Evolutionary conservation across 495 filamentous ascomycete species (phyloP), one percentile per base, ranked within the genome.

Genomic region (Annulohypoxylon maeteangense): DNA sequence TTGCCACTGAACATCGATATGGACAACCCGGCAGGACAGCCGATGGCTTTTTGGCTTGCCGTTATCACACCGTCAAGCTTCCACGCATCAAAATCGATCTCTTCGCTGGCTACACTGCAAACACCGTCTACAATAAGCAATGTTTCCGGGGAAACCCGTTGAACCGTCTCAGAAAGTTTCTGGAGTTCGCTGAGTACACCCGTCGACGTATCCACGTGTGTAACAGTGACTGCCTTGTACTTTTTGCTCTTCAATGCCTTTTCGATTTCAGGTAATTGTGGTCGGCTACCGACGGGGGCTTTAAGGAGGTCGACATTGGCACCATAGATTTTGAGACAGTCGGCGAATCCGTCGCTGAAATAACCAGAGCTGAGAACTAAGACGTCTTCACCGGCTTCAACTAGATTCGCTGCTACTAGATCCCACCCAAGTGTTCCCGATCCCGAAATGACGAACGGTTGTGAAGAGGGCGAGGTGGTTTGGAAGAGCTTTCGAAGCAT

Each of bases 351-450:
- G 79, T 99, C 94, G 70, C 91, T 93, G 79, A 99, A 99, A 88
- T 99, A 99, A 60, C 95, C 95, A 42, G 93, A 94, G 80, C 97
- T 92, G 14, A 99, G 88, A 61, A 99, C 95, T 22, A 99, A 87
- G 10, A 91, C 95, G 50, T 97, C 88, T 78, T 98, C 95, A 60
- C 91, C 93, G 40, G 86, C 85, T 82, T 99, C 95, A 48, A 90
- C 84, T 65, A 99, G 80, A 82, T 98, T 99, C 63, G 94, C 89
- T 20, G 94, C 91, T 25, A 99, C 93, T 53, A 97, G 80, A 78
- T 99, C 95, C 95, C 95, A 99, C 48, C 95, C 95, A 6, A 99
- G 84, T 18, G 95, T 99, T 34, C 95, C 95, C 48, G 95, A 98
- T 63, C 95, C 95, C 71, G 93, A 91, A 76, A 99, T 87, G 69